These are phyloP conservation scores for Usnea hakonensis DNA, from an alignment of 495 filamentous ascomycete genomes.

Conservation along the genomic window DNA sequence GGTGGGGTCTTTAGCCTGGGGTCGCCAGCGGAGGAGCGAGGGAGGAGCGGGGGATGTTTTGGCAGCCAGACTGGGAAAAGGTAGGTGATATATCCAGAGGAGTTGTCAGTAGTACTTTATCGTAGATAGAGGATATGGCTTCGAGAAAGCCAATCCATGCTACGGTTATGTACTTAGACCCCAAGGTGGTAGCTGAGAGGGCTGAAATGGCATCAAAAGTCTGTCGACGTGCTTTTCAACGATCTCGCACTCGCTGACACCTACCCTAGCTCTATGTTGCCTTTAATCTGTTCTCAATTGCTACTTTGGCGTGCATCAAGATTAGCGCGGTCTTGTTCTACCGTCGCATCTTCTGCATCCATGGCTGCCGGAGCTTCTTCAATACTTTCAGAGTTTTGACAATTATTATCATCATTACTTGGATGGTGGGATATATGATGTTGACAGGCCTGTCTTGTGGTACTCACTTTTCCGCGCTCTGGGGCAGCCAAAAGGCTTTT, in stretches of 20 bases:
- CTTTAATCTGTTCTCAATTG: not conserved
- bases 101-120: too few relatives aligned
- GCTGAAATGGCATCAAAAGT: slow-evolving; percentile 5
- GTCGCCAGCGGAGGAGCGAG: too few relatives aligned
- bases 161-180: too few relatives aligned
- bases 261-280: slow-evolving; percentile 1
- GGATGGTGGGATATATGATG: not conserved
- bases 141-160: too few relatives aligned
- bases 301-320: not conserved
- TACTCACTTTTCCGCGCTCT: slow-evolving; percentile 10
- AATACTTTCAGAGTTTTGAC: not conserved
- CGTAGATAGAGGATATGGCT: too few relatives aligned
- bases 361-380: not conserved
- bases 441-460: not conserved
- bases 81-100: too few relatives aligned
- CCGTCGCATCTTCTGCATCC: slow-evolving; percentile 9
- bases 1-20: too few relatives aligned
- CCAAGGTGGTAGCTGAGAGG: not conserved
- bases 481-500: not conserved
- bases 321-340: slow-evolving; percentile 8
- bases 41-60: too few relatives aligned
- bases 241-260: not conserved
- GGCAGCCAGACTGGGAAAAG: too few relatives aligned
- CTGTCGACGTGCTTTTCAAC: not conserved
- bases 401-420: not conserved